phyloP scores from a whole-genome alignment of 345 rosid species.

The Theobroma cacao region DNA sequence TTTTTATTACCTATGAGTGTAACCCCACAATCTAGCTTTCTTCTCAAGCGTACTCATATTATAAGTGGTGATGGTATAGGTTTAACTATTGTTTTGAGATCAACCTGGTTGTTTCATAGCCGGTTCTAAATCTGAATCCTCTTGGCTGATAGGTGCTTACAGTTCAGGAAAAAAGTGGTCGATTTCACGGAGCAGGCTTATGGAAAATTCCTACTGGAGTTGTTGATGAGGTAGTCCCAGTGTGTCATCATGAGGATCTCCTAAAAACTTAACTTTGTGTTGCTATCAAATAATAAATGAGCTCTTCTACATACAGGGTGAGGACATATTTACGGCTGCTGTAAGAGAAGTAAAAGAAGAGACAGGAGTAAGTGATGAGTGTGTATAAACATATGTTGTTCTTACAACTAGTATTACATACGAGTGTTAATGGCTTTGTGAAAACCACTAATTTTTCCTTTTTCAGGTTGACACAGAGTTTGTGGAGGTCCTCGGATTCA shows the following conservation, averaged over 20 bases:
- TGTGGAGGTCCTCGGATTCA: constrained; percentile 67
- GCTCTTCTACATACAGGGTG: constrained; percentile 46
- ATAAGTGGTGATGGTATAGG: neutral
- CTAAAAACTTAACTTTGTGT: neutral
- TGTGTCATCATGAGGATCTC: neutral
- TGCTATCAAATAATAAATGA: neutral
- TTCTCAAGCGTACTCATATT: neutral
- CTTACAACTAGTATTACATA: neutral
- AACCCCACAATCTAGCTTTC: neutral
- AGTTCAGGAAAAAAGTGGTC: constrained; percentile 78
- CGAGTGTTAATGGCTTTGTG: neutral
- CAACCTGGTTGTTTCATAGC: neutral
- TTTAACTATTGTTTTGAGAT: neutral
- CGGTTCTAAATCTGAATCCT: constrained; percentile 12
- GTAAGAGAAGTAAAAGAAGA: constrained; percentile 85
- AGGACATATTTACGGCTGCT: constrained; percentile 62
- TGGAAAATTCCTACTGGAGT: constrained; percentile 94
- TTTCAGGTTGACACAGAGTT: constrained; percentile 71
- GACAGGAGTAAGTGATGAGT: constrained; percentile 58
- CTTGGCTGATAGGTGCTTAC: constrained; percentile 54
- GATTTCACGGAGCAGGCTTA: constrained; percentile 42
- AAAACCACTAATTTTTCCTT: constrained; percentile 10
- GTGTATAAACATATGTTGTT: neutral
- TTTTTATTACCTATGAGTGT: neutral
- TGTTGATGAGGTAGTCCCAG: constrained; percentile 64